Evolutionary conservation across 1,139 yeast species (phyloP).

Genomic region (Yamadazyma songkhlaensis): DNA sequence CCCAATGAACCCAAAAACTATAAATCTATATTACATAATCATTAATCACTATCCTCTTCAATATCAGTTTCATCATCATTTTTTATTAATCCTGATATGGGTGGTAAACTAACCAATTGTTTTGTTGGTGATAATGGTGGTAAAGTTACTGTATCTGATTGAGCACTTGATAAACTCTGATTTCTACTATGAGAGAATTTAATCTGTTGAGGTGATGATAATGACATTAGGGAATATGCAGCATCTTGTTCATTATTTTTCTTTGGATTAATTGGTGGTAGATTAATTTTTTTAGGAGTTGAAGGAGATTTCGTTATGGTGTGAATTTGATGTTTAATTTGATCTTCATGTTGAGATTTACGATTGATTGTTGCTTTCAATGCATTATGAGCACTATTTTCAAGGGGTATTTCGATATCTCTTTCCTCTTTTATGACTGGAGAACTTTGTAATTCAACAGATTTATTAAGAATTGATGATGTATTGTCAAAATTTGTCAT

Average conservation of each 20-base stretch:
- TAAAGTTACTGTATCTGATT: conserved; percentile 18
- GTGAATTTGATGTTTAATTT: neutral
- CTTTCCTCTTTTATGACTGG: conserved; percentile 19
- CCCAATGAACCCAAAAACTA: too few species aligned
- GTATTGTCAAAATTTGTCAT: conserved; percentile 14
- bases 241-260: conserved; percentile 41
- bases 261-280: conserved; percentile 30
- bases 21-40: conserved; percentile 10
- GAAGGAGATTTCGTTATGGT: conserved; percentile 1
- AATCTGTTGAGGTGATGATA: conserved; percentile 40
- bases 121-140: conserved; percentile 13
- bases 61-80: conserved; percentile 33
- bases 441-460: conserved; percentile 19
- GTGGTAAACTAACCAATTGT: conserved; percentile 21
- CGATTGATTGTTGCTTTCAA: conserved; percentile 32
- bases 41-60: conserved; percentile 24
- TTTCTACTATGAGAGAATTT: conserved; percentile 32
- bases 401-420: conserved; percentile 24
- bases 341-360: neutral
- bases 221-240: conserved; percentile 42
- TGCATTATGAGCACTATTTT: conserved; percentile 44
- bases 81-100: conserved; percentile 29
- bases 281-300: conserved; percentile 10
- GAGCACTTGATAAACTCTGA: conserved; percentile 23
- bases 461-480: conserved; percentile 4